Percentiles rank a stretch among this genome's conserved stretches.
These are phyloP conservation scores for Septoria petroselini DNA, from an alignment of 2,329 filamentous ascomycete genomes.

Conservation along the genomic window DNA sequence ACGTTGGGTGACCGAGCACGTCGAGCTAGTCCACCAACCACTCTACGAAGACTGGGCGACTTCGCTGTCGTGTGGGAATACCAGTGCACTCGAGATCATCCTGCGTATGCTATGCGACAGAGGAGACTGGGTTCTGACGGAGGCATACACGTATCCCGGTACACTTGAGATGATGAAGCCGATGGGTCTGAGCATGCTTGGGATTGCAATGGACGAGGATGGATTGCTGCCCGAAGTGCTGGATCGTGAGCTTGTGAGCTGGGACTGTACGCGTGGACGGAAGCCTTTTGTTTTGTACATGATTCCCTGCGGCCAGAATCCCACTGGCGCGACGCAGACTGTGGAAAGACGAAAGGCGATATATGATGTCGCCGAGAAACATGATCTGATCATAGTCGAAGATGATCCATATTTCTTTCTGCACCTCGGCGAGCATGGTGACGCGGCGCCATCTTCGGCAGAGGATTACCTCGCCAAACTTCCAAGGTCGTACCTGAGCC, in stretches of 20 bases:
- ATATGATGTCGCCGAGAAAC: slow-evolving; percentile 30
- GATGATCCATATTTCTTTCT: slow-evolving; percentile 37
- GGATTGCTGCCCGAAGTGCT: slow-evolving; percentile 32
- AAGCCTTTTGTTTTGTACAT: slow-evolving; percentile 35
- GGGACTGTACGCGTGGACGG: slow-evolving; percentile 28
- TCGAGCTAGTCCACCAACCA: slow-evolving; percentile 34
- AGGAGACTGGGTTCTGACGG: slow-evolving; percentile 29
- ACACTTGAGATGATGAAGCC: slow-evolving; percentile 30
- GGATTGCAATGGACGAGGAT: slow-evolving; percentile 34
- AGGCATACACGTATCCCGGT: slow-evolving; percentile 34
- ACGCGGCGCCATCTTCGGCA: background rate
- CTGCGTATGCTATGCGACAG: slow-evolving; percentile 33
- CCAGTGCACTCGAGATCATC: slow-evolving; percentile 35
- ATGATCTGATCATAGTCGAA: slow-evolving; percentile 35
- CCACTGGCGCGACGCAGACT: slow-evolving; percentile 33
- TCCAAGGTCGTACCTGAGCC: slow-evolving; percentile 35
- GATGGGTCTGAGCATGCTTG: slow-evolving; percentile 30
- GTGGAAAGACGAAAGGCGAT: slow-evolving; percentile 28
- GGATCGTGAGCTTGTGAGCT: slow-evolving; percentile 27
- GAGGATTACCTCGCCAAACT: slow-evolving; percentile 22
- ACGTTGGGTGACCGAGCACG: slow-evolving; percentile 33
- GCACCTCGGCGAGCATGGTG: slow-evolving; percentile 11
- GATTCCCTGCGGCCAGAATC: slow-evolving; percentile 36
- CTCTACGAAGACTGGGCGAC: slow-evolving; percentile 36
- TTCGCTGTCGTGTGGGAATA: slow-evolving; percentile 33